These are phyloP conservation scores for Cadophora malorum DNA, from an alignment of 2,329 filamentous ascomycete species.

Conservation along the genomic window DNA sequence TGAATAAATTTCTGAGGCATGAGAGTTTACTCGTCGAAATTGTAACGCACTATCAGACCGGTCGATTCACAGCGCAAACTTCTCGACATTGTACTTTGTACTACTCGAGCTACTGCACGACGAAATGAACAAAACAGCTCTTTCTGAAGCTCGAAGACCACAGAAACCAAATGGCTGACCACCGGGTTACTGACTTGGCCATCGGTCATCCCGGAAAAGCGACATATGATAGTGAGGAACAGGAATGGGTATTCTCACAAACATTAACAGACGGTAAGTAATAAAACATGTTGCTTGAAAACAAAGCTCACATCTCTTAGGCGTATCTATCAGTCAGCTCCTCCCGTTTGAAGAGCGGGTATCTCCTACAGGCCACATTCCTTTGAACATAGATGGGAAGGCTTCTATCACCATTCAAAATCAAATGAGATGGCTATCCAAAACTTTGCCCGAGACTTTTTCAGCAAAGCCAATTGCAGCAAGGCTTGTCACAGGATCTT, in stretches of 20 bases:
- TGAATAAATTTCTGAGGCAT: conserved; percentile 22
- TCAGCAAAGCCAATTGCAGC: conserved; percentile 33
- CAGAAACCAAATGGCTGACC: conserved; percentile 58
- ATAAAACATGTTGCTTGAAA: not conserved
- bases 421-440: conserved; percentile 39
- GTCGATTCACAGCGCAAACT: not conserved
- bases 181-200: conserved; percentile 53
- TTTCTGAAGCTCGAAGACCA: conserved; percentile 30
- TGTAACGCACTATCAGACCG: not conserved
- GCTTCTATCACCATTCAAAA: conserved; percentile 23
- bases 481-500: conserved; percentile 17
- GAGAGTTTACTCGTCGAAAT: not conserved
- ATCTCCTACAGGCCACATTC: conserved; percentile 35
- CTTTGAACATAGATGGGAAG: conserved; percentile 22
- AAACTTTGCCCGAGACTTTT: conserved; percentile 38
- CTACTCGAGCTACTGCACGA: not conserved
- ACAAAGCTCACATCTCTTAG: conserved; percentile 31
- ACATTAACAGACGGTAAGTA: conserved; percentile 13
- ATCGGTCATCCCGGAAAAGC: conserved; percentile 60
- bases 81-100: not conserved
- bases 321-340: conserved; percentile 38
- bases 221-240: conserved; percentile 49
- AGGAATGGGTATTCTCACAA: conserved; percentile 43
- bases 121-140: conserved; percentile 39
- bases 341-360: conserved; percentile 39